These are phyloP conservation scores for Ophiostoma australiae DNA, from an alignment of 2,329 filamentous ascomycete genomes.

Conservation along the genomic window DNA sequence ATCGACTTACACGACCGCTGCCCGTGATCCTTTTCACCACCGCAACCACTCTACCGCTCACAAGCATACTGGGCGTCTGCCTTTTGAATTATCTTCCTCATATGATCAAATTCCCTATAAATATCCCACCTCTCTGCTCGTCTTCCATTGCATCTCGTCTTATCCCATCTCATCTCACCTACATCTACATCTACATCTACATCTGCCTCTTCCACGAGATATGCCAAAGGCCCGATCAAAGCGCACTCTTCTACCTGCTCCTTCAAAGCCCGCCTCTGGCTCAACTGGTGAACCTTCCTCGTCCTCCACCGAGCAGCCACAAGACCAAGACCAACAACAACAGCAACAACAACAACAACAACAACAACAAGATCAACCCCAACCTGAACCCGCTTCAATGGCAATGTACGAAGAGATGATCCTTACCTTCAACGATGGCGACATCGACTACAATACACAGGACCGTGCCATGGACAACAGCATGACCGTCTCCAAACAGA, in stretches of 20 bases:
- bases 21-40: neutral
- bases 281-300: neutral
- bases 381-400: neutral
- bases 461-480: conserved; percentile 14
- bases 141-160: neutral
- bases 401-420: conserved; percentile 25
- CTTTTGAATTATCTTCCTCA: neutral
- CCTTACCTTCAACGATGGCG: conserved; percentile 23
- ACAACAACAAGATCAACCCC: neutral
- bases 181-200: no score
- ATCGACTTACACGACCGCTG: conserved; percentile 20
- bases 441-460: conserved; percentile 26
- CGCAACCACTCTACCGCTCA: neutral
- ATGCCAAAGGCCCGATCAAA: conserved; percentile 19
- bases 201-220: neutral
- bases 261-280: neutral
- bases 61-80: neutral
- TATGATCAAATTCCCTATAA: neutral
- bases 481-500: conserved; percentile 28
- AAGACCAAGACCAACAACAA: neutral
- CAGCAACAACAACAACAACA: neutral
- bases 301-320: neutral
- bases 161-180: neutral
- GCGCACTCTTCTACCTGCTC: conserved; percentile 17
- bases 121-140: neutral